Base-by-base conservation (phyloP, 441 rosid species). In the Populus hybrid region DNA sequence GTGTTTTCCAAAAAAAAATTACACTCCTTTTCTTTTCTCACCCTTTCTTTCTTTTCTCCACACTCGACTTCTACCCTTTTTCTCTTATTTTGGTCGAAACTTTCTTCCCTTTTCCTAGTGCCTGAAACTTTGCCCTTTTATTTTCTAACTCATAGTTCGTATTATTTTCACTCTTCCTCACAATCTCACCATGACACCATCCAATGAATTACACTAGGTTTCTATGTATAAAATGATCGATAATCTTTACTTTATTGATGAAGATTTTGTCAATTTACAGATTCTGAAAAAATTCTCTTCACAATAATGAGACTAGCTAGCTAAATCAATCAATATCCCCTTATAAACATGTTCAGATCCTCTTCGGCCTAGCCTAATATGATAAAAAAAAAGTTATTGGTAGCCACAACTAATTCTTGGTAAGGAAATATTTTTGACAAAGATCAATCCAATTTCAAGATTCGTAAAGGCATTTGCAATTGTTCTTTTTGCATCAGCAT, bases 121-220 rank as follows among this genome's bases (percentile, higher is more conserved):
- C 3, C 45, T 2, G 1, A 38, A 38, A 38, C 45, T 38, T 38
- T 2, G 3, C 1, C 45, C 3, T n/a, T n/a, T n/a, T n/a, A n/a
- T n/a, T n/a, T n/a, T n/a, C n/a, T n/a, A n/a, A n/a, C n/a, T 38
- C 3, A 2, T 38, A 2, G 0, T 2, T 38, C 45, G 0, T 38
- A 2, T 38, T 38, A 38, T 38, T 38, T 38, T 38, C 45, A 38
- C 2, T 38, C 0, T 38, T 38, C 45, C 45, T 73, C 71, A 42
- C 77, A 29, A 29, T 3, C 31, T 29, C 31, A 29, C 31, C 31
- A 29, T 29, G 31, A 29, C 31, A 3, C 5, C 65, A 65, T 40
- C 77, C 72, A 11, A 45, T 66, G 42, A 75, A 68, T n/a, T 75
- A n/a, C 16, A 75, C 78, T 7, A 75, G 7, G 42, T 75, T 75